Base-by-base conservation (phyloP, 2,329 filamentous ascomycete genomes). In the Chlorencoelia australis region DNA sequence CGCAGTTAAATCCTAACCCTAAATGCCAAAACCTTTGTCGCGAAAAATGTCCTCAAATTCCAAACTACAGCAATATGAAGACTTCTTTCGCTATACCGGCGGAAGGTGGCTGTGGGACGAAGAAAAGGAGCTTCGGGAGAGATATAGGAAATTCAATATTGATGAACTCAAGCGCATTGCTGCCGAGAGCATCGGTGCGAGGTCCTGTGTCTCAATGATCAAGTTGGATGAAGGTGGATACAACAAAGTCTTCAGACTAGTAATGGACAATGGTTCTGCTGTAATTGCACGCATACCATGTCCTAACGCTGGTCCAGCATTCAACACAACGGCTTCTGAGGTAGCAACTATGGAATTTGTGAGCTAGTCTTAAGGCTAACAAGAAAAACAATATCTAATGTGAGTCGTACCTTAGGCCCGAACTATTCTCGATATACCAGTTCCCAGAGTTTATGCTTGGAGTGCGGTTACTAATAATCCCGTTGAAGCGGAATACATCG, bases 201-300 rank as follows among this genome's bases (percentile, higher is more conserved):
- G 47, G 9, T 43, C 27, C 7, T 63, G 59, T 43, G 43, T 54
- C 7, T 53, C 51, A 5, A 61, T 65, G 8, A 52, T 35, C 7
- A 62, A 63, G 41, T 35, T 61, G 8, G 54, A 47, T 6, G 58
- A 63, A 50, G 59, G 59, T 26, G 51, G 50, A 21, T 61, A 52
- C 41, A 62, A 57, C 46, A 62, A 62, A 38, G 55, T 55, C n/a
- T 59, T 62, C 31, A 37, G 56, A 4, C 42, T 61, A 16, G 26
- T 44, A 2, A 54, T 55, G 49, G 44, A 56, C 33, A 48, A 55
- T 28, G 48, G 47, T 29, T 41, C 33, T 43, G 42, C 50, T 47
- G 39, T 50, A 9, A 50, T 55, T 47, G 47, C 46, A 40, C 44
- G 44, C 15, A 44, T 50, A 21, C 46, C 47, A 14, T 26, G 35